A percentile compares a stretch with the other conserved stretches of the same genome.
Evolutionary conservation across 495 filamentous ascomycete species (phyloP).

Genomic region (Hypoxylon crocopeplum): DNA sequence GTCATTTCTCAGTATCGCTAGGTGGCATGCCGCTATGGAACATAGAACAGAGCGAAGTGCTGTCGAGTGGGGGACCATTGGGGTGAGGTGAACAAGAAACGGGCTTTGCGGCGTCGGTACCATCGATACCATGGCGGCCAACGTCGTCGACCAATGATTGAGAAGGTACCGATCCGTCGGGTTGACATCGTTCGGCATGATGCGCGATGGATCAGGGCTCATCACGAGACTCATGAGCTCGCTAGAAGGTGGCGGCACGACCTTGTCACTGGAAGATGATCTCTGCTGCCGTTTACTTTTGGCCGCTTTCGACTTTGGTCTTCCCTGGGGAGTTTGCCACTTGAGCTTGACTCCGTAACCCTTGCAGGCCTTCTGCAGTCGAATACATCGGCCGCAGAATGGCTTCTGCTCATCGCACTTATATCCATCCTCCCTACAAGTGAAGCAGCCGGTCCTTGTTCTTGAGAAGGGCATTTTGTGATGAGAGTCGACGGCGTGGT

Average conservation of each 20-base stretch:
- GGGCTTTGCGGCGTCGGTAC: constrained; percentile 28
- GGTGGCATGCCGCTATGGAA: constrained; percentile 39
- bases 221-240: not conserved
- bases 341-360: constrained; percentile 40
- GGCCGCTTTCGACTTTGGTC: constrained; percentile 18
- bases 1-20: constrained; percentile 34
- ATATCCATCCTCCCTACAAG: constrained; percentile 42
- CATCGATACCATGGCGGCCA: constrained; percentile 38
- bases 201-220: constrained; percentile 15
- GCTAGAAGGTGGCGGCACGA: not conserved
- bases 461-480: constrained; percentile 36
- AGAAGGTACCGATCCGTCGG: constrained; percentile 33
- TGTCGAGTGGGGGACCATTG: constrained; percentile 35
- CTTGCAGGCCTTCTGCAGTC: constrained; percentile 36
- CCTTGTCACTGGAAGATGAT: not conserved
- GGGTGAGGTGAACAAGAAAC: constrained; percentile 39
- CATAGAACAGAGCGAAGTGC: constrained; percentile 37
- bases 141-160: constrained; percentile 41
- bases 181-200: constrained; percentile 20
- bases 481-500: not conserved
- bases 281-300: constrained; percentile 15
- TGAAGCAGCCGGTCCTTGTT: constrained; percentile 41
- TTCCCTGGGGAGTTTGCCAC: constrained; percentile 28
- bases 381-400: constrained; percentile 38
- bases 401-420: constrained; percentile 43